Evolutionary conservation across 768 basidiomycete genomes (phyloP), one percentile per base, ranked within the genome.

Genomic region (Mycena maculata): DNA sequence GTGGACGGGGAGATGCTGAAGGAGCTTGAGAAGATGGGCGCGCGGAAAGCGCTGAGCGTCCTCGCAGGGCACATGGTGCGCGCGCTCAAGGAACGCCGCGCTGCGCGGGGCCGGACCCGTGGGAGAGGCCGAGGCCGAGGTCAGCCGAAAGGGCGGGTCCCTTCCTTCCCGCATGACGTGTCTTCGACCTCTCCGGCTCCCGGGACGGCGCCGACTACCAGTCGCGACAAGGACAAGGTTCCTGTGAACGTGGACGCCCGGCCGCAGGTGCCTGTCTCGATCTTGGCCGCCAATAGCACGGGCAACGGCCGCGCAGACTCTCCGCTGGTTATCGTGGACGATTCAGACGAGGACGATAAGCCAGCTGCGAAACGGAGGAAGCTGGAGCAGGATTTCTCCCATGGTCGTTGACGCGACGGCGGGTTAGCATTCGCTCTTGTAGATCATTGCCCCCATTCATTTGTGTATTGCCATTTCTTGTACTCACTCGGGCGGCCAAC

Each of bases 31-130:
- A 85, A 86, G 57, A 87, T 95, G 76, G 94, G 94, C 2, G 92
- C 94, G 0, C 87, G 91, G 75, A 89, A 91, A 70, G 94, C 95
- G 8, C 79, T 97, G 56, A 87, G 88, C 70, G 90, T 94, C 23
- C 81, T 97, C 61, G 94, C 95, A 67, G 89, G 87, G 3, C 92
- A 95, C 72, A 93, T 96, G 76, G 92, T 95, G 45, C 87, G 91
- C 59, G 92, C 90, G 66, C 79, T 95, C 74, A 96, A 96, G 79
- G 92, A 95, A 76, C 86, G 83, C 27, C 62, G 77, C 73, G 30
- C 75, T 33, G 69, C 69, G 69, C 75, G 84, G 70, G 84, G 85
- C 55, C 84, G 84, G 72, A 81, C 79, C 60, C 75, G 82, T 73
- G 78, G 78, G 63, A 80, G 81, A 71, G 85, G 83, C 27, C 73